Base-by-base conservation (phyloP, 2,329 filamentous ascomycete genomes). In the Fusarium nematophilum region DNA sequence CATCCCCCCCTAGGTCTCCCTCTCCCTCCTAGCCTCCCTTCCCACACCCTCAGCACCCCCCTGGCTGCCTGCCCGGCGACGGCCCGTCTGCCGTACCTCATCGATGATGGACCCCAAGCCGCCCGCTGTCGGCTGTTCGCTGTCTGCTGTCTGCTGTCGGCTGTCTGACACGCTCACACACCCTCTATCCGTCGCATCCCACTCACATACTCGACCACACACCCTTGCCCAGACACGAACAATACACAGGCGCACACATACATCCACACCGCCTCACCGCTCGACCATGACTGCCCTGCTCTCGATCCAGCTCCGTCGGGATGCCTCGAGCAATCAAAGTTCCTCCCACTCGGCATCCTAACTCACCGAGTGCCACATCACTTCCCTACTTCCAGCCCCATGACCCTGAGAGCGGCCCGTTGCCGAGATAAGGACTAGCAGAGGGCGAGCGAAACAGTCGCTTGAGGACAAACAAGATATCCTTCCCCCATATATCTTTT, bases 281-380 rank as follows among this genome's bases (percentile, higher is more conserved):
- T 60, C 38, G 53, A 47, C 39, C 52, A 42, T 59, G 47, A 53
- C 42, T 59, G 37, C 49, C 55, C 54, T 68, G 37, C 47, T 49
- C 54, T 68, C 50, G 47, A 58, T 46, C 50, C 50, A 42, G 48
- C 47, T 50, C 36, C 50, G 49, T 55, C 38, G 50, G n/a, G 21
- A 51, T 59, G 39, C 42, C 59, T 44, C 54, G 60, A 55, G 50
- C 57, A 65, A 64, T 63, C 47, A 62, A 65, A 4, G 54, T 58
- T 62, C 47, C 57, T 59, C 57, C 53, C 47, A 42, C 45, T 59
- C 61, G 57, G 52, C 55, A 53, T 54, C 58, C 60, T 36, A 53
- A 61, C 56, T 67, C 66, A 68, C 67, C 60, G 61, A 67, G 67
- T 69, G 67, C 66, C 67, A 69, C 66, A 66, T 69, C 65, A 66